Conservation (phyloP, 75 land plant species). For the Sequoia sempervirens region DNA sequence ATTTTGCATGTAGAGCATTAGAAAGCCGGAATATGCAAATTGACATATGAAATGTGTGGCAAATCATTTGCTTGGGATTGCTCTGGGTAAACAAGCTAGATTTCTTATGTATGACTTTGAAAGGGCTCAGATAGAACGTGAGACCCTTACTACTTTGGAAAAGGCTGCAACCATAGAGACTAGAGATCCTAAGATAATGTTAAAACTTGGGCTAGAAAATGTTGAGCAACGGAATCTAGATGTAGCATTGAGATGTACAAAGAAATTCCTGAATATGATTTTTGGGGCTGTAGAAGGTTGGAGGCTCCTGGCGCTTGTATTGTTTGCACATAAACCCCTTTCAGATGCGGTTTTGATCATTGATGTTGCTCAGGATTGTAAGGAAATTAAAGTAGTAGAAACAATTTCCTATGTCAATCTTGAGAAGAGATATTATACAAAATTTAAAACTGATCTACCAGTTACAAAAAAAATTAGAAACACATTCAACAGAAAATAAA, state of each 20-base stretch:
- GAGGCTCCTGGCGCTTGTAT: conserved; percentile 49
- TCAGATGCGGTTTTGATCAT: conserved; percentile 59
- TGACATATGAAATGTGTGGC: conserved; percentile 43
- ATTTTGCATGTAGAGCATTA: conserved; percentile 39
- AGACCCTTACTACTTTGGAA: conserved; percentile 35
- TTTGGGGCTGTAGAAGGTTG: conserved; percentile 44
- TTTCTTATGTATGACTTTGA: conserved; percentile 35
- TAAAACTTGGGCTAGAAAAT: conserved; percentile 42
- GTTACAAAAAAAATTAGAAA: too few species aligned
- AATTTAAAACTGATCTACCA: too few species aligned
- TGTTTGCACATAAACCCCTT: conserved; percentile 45
- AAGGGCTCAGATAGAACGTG: conserved; percentile 31
- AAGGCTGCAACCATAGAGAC: conserved; percentile 26
- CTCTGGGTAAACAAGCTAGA: conserved; percentile 48
- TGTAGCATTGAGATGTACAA: conserved; percentile 36
- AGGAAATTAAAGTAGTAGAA: too few species aligned
- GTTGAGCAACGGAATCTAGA: conserved; percentile 46
- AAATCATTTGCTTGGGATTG: conserved; percentile 49
- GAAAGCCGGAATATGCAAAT: conserved; percentile 4
- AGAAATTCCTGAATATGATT: conserved; percentile 25
- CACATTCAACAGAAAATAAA: too few species aligned
- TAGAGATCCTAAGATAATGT: conserved; percentile 49
- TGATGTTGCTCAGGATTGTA: conserved; percentile 63
- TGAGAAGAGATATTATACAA: too few species aligned
- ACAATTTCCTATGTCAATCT: too few species aligned